Evolutionary conservation across 352 stramenopile species (phyloP).

Genomic region (Globisporangium echinulatum): DNA sequence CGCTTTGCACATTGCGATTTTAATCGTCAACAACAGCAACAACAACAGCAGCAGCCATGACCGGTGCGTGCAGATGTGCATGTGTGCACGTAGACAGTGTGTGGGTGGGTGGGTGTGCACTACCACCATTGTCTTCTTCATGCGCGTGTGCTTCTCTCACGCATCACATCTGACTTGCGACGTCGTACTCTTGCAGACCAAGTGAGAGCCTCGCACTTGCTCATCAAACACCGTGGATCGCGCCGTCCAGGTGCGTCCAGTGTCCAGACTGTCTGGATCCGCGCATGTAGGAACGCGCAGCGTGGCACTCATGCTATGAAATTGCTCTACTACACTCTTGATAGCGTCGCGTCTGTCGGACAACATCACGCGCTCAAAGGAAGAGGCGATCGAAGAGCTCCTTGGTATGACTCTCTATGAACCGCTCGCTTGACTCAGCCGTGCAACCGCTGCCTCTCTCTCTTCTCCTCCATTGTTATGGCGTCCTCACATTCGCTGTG

Average conservation of each 20-base stretch:
- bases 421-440: constrained; percentile 4
- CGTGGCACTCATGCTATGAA: neutral
- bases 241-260: constrained; percentile 51
- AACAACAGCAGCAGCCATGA: too few relatives aligned
- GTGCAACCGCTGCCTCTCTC: too few relatives aligned
- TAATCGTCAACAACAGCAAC: too few relatives aligned
- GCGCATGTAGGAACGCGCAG: too few relatives aligned
- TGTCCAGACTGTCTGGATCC: too few relatives aligned
- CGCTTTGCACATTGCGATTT: too few relatives aligned
- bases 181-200: constrained; percentile 28
- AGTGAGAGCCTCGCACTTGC: constrained; percentile 86
- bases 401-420: constrained; percentile 23
- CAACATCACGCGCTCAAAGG: constrained; percentile 88
- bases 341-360: constrained; percentile 83
- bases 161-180: too few relatives aligned
- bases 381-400: constrained; percentile 86
- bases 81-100: too few relatives aligned
- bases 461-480: neutral
- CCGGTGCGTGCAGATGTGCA: too few relatives aligned
- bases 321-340: neutral
- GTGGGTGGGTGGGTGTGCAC: neutral
- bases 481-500: too few relatives aligned
- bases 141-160: neutral
- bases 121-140: neutral
- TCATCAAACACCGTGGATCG: constrained; percentile 94